A percentile compares a stretch with the other conserved stretches of the same genome.
Conservation (phyloP, 1,284 basidiomycete genomes). For the Ustilago nuda region DNA sequence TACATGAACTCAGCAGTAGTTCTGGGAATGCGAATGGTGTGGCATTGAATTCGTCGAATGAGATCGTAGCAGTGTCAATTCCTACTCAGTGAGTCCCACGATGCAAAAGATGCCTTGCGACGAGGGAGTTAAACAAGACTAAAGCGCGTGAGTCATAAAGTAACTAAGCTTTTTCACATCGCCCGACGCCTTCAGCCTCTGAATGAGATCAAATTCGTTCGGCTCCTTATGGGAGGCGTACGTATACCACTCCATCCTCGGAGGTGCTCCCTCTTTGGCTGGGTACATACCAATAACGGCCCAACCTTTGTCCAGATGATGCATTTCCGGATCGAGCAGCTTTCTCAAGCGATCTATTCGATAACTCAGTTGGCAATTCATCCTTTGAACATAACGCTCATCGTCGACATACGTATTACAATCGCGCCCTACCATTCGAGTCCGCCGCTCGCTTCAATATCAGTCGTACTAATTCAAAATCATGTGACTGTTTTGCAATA, state of each 20-base stretch:
- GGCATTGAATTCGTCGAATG: no score
- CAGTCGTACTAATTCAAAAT: no score
- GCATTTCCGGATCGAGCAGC: not conserved
- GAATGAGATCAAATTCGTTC: not conserved
- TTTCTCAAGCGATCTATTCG: not conserved
- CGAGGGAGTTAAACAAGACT: not conserved
- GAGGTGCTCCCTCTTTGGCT: not conserved
- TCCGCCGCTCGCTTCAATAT: no score
- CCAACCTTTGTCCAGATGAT: not conserved
- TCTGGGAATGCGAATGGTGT: no score
- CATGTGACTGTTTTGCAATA: no score
- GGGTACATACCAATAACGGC: constrained; percentile 10
- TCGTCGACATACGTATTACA: no score
- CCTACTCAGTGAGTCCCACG: no score
- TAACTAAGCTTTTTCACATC: not conserved
- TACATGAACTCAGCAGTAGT: no score
- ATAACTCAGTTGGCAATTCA: not conserved
- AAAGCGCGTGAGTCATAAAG: not conserved
- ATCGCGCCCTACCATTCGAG: no score
- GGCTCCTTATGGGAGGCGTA: constrained; percentile 11
- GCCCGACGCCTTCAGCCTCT: not conserved
- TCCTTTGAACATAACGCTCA: no score
- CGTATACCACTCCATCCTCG: constrained; percentile 4
- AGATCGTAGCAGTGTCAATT: no score
- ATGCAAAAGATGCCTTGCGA: not conserved